phyloP scores from a whole-genome alignment of 2,329 filamentous ascomycete genomes.

The Pseudonectria foliicola region DNA sequence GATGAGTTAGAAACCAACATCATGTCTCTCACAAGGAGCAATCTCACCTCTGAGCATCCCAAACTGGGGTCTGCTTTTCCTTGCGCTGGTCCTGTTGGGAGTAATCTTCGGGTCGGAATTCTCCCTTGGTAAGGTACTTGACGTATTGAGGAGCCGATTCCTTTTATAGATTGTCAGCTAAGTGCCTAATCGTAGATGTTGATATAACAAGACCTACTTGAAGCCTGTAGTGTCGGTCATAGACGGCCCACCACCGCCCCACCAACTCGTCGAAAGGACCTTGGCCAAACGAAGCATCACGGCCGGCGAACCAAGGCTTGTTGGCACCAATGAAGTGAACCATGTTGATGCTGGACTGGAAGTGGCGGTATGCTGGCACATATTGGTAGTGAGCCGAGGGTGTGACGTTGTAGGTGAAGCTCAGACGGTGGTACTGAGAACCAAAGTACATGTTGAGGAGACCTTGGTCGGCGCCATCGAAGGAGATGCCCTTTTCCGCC shows the following conservation, averaged over 20 bases:
- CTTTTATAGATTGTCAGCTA: conserved; percentile 11
- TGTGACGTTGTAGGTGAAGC: conserved; percentile 96
- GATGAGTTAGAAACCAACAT: conserved; percentile 3
- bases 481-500: conserved; percentile 81
- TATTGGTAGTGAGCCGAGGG: conserved; percentile 97
- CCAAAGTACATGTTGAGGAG: conserved; percentile 92
- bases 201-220: conserved; percentile 42
- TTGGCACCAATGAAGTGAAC: conserved; percentile 90
- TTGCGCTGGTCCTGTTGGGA: conserved; percentile 4
- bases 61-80: conserved; percentile 23
- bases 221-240: conserved; percentile 73
- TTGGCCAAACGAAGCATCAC: conserved; percentile 44
- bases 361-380: conserved; percentile 87
- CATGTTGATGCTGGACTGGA: conserved; percentile 80
- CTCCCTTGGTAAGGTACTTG: conserved; percentile 48
- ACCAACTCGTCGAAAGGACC: conserved; percentile 76
- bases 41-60: conserved; percentile 49
- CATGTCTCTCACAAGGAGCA: background rate
- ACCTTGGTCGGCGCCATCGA: conserved; percentile 95
- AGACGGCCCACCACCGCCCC: conserved; percentile 88
- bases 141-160: conserved; percentile 31
- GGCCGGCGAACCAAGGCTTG: conserved; percentile 78
- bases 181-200: too few species aligned
- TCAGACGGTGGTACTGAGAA: conserved; percentile 74
- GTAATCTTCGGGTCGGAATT: conserved; percentile 31